Base-by-base conservation (phyloP, 2,329 filamentous ascomycete species). In the Parastagonospora avenae region DNA sequence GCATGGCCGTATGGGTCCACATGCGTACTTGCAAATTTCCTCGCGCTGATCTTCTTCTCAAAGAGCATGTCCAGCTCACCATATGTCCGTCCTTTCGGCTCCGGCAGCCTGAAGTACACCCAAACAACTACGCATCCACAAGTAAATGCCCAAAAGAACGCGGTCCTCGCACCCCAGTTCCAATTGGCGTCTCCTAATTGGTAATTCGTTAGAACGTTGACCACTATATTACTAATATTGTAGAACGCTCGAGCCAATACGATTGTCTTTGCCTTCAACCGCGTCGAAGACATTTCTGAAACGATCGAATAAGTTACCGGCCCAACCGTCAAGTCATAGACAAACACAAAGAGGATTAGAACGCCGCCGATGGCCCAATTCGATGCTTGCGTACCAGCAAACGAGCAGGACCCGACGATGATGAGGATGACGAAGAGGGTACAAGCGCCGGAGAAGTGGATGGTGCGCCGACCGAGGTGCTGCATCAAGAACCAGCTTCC, bases 281-380 rank as follows among this genome's bases (percentile, higher is more conserved):
- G 84, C 9, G 89, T 85, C 0, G 90, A 91, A 0, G 90, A 91
- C 40, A 96, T 76, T 72, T 96, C 92, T 1, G 89, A 84, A 3
- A 96, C 91, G 10, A 96, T 83, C 0, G 90, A 92, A 76, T 95
- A 96, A 68, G 89, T 91, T 5, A 96, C 90, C 0, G 92, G 93
- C 14, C 92, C 92, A 38, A 96, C 91, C 0, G 90, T 90, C 42
- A 92, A 80, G 71, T 96, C 90, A 74, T 96, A 96, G 64, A 88
- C 84, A 39, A 94, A 77, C 0, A 91, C 64, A 29, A 68, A 72
- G 4, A 66, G 42, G 24, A 71, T 67, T n/a, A 72, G 53, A 4
- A 71, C 49, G 4, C 50, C 63, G 4, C 67, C 70, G 11, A 69
- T 70, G 4, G 64, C 68, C 68, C 67, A 72, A 24, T 66, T 64